A percentile compares a stretch with the other conserved stretches of the same genome.
phyloP scores from a whole-genome alignment of 257 asterid genomes.

The Ehretia macrophylla region DNA sequence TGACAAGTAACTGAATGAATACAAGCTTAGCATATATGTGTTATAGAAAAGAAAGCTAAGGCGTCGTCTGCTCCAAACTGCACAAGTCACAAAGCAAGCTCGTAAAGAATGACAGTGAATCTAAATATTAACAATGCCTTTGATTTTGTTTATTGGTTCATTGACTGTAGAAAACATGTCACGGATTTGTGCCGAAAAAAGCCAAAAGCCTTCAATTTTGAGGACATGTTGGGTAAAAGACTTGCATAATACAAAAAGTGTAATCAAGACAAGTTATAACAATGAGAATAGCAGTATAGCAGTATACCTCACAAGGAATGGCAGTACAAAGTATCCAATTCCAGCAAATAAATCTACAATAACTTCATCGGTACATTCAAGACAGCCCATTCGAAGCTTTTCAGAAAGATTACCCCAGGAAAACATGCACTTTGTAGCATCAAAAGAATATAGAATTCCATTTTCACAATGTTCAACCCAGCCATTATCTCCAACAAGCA shows the following conservation, averaged over 20 bases:
- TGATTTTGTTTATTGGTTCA: too few species aligned
- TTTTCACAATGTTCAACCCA: conserved; percentile 98
- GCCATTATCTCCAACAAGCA: conserved; percentile 82
- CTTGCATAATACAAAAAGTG: background rate
- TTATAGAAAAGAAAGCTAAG: background rate
- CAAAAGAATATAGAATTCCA: conserved; percentile 81
- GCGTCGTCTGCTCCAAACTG: background rate
- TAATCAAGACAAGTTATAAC: background rate
- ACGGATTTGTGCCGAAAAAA: background rate
- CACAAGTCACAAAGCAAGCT: too few species aligned
- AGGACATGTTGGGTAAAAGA: background rate
- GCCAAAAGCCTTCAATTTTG: too few species aligned
- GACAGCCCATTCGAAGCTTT: conserved; percentile 75
- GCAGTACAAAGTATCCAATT: conserved; percentile 91
- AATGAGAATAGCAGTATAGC: conserved; percentile 1
- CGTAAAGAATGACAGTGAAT: too few species aligned
- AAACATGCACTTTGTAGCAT: conserved; percentile 94
- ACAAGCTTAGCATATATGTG: background rate
- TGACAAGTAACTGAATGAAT: background rate
- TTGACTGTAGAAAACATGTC: background rate
- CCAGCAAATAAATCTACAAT: conserved; percentile 93
- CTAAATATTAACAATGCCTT: too few species aligned
- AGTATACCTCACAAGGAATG: conserved; percentile 79
- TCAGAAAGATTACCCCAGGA: conserved; percentile 99
- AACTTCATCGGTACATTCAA: conserved; percentile 79